Conservation (phyloP, 805 yeast species). For the Candida boidinii region DNA sequence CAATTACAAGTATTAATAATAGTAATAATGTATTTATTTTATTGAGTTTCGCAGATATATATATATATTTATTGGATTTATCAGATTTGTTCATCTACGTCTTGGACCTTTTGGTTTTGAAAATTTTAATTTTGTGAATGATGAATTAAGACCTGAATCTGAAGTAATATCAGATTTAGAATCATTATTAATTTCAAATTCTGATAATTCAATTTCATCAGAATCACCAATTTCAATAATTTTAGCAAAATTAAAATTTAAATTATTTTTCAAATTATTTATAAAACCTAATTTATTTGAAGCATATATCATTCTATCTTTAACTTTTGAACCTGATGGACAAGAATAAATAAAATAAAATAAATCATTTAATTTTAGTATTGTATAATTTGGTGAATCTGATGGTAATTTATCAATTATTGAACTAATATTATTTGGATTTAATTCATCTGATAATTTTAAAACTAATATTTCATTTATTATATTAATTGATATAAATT, state of each 20-base stretch:
- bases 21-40: too few species aligned
- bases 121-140: conserved; percentile 35
- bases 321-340: conserved; percentile 84
- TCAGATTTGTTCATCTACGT: too few species aligned
- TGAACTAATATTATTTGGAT: too few species aligned
- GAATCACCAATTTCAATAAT: conserved; percentile 67
- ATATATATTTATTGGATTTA: too few species aligned
- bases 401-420: conserved; percentile 25
- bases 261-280: conserved; percentile 33
- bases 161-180: conserved; percentile 4
- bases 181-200: conserved; percentile 22
- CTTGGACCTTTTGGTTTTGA: conserved; percentile 69
- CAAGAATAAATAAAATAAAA: conserved; percentile 71
- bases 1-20: too few species aligned
- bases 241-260: conserved; percentile 32
- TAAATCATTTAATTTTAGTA: conserved; percentile 34
- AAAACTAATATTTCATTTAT: conserved; percentile 8
- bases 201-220: conserved; percentile 53
- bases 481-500: conserved; percentile 8
- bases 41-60: too few species aligned
- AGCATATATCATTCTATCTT: conserved; percentile 90
- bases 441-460: conserved; percentile 22
- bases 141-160: too few species aligned
- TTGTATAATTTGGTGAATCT: conserved; percentile 48
- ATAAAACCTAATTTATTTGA: conserved; percentile 61